Percentiles rank a stretch among this genome's conserved stretches.
These are phyloP conservation scores for Testicularia cyperi DNA, from an alignment of 1,284 basidiomycete species.

Conservation along the genomic window DNA sequence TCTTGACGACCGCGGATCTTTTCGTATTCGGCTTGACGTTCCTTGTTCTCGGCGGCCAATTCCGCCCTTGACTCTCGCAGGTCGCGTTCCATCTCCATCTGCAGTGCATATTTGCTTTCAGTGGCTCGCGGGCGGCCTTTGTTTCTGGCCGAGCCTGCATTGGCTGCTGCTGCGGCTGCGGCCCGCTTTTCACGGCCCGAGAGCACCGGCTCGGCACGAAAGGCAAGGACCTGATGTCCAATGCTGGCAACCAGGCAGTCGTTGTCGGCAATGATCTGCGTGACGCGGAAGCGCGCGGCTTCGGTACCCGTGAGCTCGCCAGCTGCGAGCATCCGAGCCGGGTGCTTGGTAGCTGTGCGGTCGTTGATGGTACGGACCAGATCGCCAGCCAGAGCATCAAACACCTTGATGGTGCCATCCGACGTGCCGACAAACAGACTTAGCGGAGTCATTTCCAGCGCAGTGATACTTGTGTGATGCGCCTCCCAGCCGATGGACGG, in stretches of 20 bases:
- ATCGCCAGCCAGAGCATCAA: constrained; percentile 69
- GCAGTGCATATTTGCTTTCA: constrained; percentile 39
- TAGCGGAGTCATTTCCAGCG: constrained; percentile 42
- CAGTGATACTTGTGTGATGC: constrained; percentile 49
- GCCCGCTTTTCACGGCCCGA: constrained; percentile 16
- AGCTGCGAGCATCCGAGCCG: constrained; percentile 67
- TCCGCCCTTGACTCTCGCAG: constrained; percentile 38
- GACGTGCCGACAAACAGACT: constrained; percentile 57
- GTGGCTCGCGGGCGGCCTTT: constrained; percentile 5
- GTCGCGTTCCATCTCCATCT: constrained; percentile 48
- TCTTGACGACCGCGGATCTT: constrained; percentile 59
- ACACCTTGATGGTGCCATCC: constrained; percentile 68
- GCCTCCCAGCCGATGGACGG: constrained; percentile 49
- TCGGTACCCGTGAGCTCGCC: constrained; percentile 61
- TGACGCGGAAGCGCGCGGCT: constrained; percentile 65
- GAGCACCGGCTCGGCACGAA: constrained; percentile 67
- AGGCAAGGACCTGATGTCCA: constrained; percentile 70
- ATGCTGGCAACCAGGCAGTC: constrained; percentile 70
- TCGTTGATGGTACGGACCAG: constrained; percentile 56
- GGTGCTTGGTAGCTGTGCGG: constrained; percentile 59
- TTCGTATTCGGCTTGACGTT: constrained; percentile 66
- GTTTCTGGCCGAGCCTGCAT: constrained; percentile 7
- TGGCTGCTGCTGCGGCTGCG: constrained; percentile 7
- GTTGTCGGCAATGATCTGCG: constrained; percentile 68
- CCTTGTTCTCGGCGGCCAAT: constrained; percentile 68